phyloP scores from a whole-genome alignment of 768 basidiomycete genomes.

The Kwoniella bestiolae region DNA sequence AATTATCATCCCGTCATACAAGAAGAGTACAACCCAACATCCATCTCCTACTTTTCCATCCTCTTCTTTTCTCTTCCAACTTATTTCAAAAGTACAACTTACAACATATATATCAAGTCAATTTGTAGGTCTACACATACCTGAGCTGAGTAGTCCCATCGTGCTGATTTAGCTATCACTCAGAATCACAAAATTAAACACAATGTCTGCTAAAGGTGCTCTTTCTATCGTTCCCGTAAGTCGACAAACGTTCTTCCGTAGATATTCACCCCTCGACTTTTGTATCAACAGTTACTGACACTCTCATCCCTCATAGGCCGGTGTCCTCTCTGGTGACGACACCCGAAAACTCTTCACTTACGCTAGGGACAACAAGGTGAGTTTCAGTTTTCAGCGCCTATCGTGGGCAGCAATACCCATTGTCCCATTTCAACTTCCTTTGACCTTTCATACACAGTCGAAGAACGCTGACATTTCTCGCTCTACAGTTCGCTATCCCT shows the following conservation, averaged over 20 bases:
- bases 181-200: conserved; percentile 12
- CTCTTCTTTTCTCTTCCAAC: conserved; percentile 1
- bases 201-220: conserved; percentile 56
- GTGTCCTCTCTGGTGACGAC: conserved; percentile 93
- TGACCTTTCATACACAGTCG: conserved; percentile 23
- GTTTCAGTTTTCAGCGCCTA: conserved; percentile 35
- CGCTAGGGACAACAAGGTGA: conserved; percentile 82
- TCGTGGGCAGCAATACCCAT: no score
- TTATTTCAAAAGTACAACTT: neutral
- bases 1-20: neutral
- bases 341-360: conserved; percentile 95
- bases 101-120: neutral
- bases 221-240: conserved; percentile 58
- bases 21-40: neutral
- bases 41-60: neutral
- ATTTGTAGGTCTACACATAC: neutral
- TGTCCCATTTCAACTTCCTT: no score
- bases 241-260: conserved; percentile 18
- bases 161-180: neutral
- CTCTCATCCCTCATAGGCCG: conserved; percentile 64
- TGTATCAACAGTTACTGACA: neutral
- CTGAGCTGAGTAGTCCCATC: neutral
- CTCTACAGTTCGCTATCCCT: conserved; percentile 60
- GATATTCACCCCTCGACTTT: neutral
- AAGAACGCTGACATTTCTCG: neutral